A percentile compares a stretch with the other conserved stretches of the same genome.
These are phyloP conservation scores for Bullera alba DNA, from an alignment of 768 basidiomycete genomes.

Conservation along the genomic window DNA sequence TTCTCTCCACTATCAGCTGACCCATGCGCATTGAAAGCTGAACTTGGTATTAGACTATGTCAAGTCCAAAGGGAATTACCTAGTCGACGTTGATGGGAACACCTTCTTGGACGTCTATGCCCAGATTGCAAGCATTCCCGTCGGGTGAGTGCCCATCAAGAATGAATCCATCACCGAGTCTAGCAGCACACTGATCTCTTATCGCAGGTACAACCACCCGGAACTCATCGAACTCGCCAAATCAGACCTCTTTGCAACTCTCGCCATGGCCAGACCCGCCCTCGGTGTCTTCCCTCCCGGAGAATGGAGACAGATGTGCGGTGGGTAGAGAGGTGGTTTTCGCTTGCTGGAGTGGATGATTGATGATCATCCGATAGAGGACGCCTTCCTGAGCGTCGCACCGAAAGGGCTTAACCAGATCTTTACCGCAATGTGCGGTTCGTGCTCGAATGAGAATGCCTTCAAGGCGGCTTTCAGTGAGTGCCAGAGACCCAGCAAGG, in stretches of 20 bases:
- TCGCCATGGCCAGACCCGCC: conserved; percentile 48
- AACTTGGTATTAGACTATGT: conserved; percentile 19
- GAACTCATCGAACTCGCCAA: conserved; percentile 17
- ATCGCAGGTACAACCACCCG: conserved; percentile 27
- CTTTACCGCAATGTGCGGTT: conserved; percentile 43
- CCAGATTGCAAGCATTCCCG: conserved; percentile 46
- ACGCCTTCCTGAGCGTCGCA: conserved; percentile 45
- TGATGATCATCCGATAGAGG: conserved; percentile 33
- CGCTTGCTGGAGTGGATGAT: no score
- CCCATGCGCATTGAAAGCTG: background rate
- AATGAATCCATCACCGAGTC: no score
- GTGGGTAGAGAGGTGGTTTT: conserved; percentile 3
- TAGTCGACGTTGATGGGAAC: conserved; percentile 50
- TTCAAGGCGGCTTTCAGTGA: conserved; percentile 49
- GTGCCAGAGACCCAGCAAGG: conserved; percentile 29
- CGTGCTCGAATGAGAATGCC: conserved; percentile 45
- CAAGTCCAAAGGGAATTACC: conserved; percentile 46
- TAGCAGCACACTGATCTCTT: conserved; percentile 9
- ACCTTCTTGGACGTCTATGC: conserved; percentile 48
- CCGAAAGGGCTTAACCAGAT: conserved; percentile 48
- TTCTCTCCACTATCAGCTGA: background rate
- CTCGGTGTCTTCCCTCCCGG: conserved; percentile 48
- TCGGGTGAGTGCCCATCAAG: conserved; percentile 32
- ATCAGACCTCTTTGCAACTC: conserved; percentile 43
- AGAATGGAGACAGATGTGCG: conserved; percentile 33